Base-by-base conservation (phyloP, 2,329 filamentous ascomycete genomes). In the Akanthomyces lecanii region DNA sequence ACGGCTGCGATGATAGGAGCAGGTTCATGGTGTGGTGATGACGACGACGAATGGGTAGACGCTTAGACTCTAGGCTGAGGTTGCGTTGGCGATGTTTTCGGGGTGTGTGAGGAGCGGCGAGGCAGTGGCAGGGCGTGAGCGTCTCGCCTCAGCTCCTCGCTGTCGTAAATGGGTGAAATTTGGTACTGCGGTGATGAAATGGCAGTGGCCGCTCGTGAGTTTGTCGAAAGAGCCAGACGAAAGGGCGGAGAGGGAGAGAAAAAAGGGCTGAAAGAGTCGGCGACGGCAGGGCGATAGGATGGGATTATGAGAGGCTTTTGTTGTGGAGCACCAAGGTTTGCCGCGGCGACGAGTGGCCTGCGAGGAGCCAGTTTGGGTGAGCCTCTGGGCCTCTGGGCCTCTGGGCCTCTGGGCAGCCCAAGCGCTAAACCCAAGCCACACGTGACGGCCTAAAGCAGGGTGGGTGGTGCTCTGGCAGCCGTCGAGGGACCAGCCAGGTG, bases 1-100 rank as follows among this genome's bases (percentile, higher is more conserved):
- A 78, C 60, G 83, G 84, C 72, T 87, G 84, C 68, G 84, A 81
- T 70, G 83, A 82, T 67, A 88, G 74, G 74, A 88, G 73, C 72
- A 86, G 79, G 74, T 87, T 87, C 86, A 89, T 89, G 63, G 66
- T 81, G 73, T 33, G 48, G 50, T 47, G 56, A 59, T 42, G 56
- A 47, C 23, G 48, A 38, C 59, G 56, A 58, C 61, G 61, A 56
- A 11, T 33, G 28, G 45, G 44, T 28, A 44, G 44, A 48, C 40
- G 25, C 45, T 58, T 18, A 30, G 47, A 45, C 30, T 63, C 53
- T 18, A 61, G 50, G 55, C 38, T 56, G 52, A 23, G 62, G 16
- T 57, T 63, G 38, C n/a, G 57, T 65, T 53, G 28, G 38, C 60
- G 62, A 65, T 57, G 54, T 30, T 28, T 12, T 48, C 8, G 38